These are phyloP conservation scores for Anethum foeniculum DNA, from an alignment of 140 eudicot genomes.

Conservation along the genomic window DNA sequence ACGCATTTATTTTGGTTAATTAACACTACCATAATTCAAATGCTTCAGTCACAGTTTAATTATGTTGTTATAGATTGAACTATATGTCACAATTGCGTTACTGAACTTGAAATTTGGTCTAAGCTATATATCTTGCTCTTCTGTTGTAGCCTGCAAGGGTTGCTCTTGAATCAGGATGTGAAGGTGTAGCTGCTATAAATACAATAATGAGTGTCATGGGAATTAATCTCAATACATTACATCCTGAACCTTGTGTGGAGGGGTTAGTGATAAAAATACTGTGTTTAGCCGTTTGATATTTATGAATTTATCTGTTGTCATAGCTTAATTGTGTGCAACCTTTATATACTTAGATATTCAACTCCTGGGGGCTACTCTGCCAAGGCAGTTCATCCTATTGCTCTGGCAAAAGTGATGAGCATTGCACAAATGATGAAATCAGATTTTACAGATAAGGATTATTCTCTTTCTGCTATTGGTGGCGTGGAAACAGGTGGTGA, in stretches of 20 bases:
- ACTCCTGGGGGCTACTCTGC: constrained; percentile 97
- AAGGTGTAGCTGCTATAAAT: constrained; percentile 89
- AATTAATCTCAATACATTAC: constrained; percentile 79
- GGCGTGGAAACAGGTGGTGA: constrained; percentile 92
- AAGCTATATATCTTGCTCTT: not conserved
- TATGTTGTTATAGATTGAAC: not conserved
- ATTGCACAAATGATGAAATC: constrained; percentile 96
- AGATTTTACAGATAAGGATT: constrained; percentile 51
- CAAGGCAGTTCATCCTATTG: constrained; percentile 97
- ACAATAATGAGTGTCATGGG: constrained; percentile 99
- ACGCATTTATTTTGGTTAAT: not conserved
- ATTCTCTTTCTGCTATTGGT: constrained; percentile 90
- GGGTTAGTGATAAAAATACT: constrained; percentile 46
- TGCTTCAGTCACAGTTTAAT: not conserved
- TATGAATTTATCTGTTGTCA: not conserved
- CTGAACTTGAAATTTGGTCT: not conserved
- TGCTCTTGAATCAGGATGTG: constrained; percentile 74
- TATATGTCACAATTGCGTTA: not conserved
- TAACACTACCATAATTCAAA: not conserved
- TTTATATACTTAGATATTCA: constrained; percentile 45
- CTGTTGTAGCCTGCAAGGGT: constrained; percentile 77
- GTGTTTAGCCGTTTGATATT: not conserved
- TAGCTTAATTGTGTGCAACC: not conserved
- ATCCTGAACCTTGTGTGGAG: constrained; percentile 99
- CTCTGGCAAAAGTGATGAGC: constrained; percentile 94